Evolutionary conservation across 2,329 filamentous ascomycete genomes (phyloP), one percentile per base, ranked within the genome.

Genomic region (Domatiomyces catenatus): DNA sequence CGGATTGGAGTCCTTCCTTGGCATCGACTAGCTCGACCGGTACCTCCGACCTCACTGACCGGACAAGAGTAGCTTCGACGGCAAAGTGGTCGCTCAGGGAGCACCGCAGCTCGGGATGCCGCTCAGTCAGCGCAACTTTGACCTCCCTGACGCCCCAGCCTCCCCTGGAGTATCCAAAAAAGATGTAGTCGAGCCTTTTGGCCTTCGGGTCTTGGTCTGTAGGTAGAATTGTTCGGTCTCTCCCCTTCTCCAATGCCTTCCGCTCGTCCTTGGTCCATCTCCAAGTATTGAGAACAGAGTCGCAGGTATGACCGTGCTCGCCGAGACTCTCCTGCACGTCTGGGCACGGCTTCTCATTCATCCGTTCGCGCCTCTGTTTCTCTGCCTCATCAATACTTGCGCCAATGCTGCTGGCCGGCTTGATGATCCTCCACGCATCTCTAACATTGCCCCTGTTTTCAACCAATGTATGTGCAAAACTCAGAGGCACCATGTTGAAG

Each of bases 51-150:
- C 43, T 43, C 17, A 50, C 46, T 1, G 74, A 69, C 10, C 76
- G 73, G 3, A 70, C 67, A 8, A 96, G 73, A 0, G 86, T 88
- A 5, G 86, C 81, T 64, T 90, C 84, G 49, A 96, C 84, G 19
- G 86, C 88, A 65, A 95, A 96, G 65, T 96, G 92, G 63, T 98
- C 90, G 59, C 88, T 95, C 22, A 96, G 74, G 1, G 87, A 94
- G 68, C 88, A 94, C 55, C 80, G 75, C 1, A 95, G 73, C 1
- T 77, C 78, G 0, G 88, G 86, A 66, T 95, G 89, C 8, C 86
- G 81, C 63, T 83, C 77, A 18, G 79, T 82, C 80, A 95, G 87
- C 53, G 83, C 82, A 1, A 98, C 84, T 47, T 79, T 75, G 2
- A 78, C 82, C 6, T 76, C 73, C 52, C 80, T 74, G 52, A 95